Percentiles rank a stretch among this genome's conserved stretches.
Evolutionary conservation across 495 filamentous ascomycete species (phyloP).

Genomic region (Penicillium manginii): DNA sequence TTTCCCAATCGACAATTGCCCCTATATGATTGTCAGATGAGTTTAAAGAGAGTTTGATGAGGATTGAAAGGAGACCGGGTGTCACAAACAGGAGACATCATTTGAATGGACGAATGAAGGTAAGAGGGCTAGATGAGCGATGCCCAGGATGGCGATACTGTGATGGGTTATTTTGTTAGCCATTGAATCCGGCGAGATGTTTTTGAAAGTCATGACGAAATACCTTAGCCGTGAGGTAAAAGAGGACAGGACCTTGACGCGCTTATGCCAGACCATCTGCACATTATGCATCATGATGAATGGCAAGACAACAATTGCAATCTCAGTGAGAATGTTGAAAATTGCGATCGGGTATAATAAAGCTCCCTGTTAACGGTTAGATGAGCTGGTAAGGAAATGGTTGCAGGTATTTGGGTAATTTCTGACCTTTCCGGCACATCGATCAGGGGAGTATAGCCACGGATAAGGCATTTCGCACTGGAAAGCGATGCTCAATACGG

Average conservation of each 20-base stretch:
- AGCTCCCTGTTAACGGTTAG: conserved; percentile 11
- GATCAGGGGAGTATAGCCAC: conserved; percentile 31
- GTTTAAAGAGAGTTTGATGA: neutral
- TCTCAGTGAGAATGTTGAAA: conserved; percentile 30
- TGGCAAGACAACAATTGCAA: conserved; percentile 20
- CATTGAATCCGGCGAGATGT: neutral
- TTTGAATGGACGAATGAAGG: conserved; percentile 26
- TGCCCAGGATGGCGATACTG: conserved; percentile 27
- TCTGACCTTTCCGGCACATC: conserved; percentile 26
- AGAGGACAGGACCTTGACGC: conserved; percentile 29
- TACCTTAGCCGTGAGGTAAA: conserved; percentile 28
- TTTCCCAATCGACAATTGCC: conserved; percentile 17
- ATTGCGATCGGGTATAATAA: conserved; percentile 28
- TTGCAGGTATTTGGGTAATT: neutral
- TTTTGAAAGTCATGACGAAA: neutral
- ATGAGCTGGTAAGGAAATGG: no score
- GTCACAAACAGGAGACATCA: conserved; percentile 26
- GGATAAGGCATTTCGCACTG: conserved; percentile 28
- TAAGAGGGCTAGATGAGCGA: conserved; percentile 25
- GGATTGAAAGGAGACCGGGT: neutral
- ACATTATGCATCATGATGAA: conserved; percentile 35
- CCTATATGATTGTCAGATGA: conserved; percentile 19
- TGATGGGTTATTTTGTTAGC: conserved; percentile 4
- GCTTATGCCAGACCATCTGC: conserved; percentile 23
- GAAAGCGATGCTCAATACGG: conserved; percentile 28